Conservation (phyloP, 768 basidiomycete species). For the Floccularia luteovirens region DNA sequence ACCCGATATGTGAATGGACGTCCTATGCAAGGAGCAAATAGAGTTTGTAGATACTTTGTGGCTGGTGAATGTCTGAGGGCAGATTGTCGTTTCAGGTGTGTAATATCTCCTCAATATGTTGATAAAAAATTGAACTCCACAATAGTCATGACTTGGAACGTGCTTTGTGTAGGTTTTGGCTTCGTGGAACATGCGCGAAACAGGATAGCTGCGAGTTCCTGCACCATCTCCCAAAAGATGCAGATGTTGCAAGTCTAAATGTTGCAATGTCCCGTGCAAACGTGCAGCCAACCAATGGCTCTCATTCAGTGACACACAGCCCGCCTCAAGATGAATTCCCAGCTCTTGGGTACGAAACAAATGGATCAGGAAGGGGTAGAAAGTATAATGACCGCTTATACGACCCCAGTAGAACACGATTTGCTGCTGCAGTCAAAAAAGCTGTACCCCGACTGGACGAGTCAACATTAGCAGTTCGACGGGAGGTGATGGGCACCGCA, state of each 20-base stretch:
- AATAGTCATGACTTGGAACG: constrained; percentile 89
- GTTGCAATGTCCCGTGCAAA: constrained; percentile 62
- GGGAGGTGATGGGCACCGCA: constrained; percentile 50
- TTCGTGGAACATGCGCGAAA: constrained; percentile 95
- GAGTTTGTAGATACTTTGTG: constrained; percentile 95
- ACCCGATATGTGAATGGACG: constrained; percentile 48
- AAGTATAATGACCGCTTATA: constrained; percentile 33
- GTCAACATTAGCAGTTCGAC: constrained; percentile 36
- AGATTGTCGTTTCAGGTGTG: constrained; percentile 96
- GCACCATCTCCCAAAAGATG: constrained; percentile 83
- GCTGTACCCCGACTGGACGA: constrained; percentile 21
- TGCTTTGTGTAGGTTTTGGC: constrained; percentile 95
- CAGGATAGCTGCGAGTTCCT: constrained; percentile 95
- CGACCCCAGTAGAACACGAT: constrained; percentile 86
- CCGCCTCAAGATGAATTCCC: constrained; percentile 68
- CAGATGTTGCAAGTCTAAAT: constrained; percentile 67
- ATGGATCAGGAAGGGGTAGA: constrained; percentile 33
- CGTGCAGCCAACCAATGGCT: constrained; percentile 40
- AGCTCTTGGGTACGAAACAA: constrained; percentile 42
- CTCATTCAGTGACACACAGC: constrained; percentile 29
- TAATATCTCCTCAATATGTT: constrained; percentile 1
- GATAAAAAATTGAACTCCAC: constrained; percentile 4
- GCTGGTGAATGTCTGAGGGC: constrained; percentile 93
- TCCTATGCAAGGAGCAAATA: constrained; percentile 51
- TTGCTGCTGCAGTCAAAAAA: constrained; percentile 87